Percentiles rank a stretch among this genome's conserved stretches.
Evolutionary conservation across 2,329 filamentous ascomycete species (phyloP).

Genomic region (Monilinia aucupariae): DNA sequence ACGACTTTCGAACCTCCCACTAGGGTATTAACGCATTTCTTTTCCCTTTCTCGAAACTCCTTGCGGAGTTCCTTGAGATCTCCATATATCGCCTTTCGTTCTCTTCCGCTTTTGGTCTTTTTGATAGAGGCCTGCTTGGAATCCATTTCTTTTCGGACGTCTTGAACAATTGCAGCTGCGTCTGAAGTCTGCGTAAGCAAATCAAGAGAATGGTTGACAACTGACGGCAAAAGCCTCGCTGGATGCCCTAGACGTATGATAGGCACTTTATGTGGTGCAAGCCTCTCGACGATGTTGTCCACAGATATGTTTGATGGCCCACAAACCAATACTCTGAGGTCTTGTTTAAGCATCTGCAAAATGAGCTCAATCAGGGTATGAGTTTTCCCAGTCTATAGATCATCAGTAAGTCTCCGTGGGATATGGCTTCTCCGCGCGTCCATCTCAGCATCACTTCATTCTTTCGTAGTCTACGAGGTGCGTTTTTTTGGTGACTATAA

Average conservation of each 20-base stretch:
- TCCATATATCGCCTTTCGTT: conserved; percentile 74
- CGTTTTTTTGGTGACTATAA: background rate
- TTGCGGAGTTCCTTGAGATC: conserved; percentile 81
- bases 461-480: too few species aligned
- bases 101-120: conserved; percentile 76
- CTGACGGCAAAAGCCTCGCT: conserved; percentile 79
- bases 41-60: conserved; percentile 82
- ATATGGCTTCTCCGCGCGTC: too few species aligned
- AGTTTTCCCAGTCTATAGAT: conserved; percentile 75
- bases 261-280: conserved; percentile 76
- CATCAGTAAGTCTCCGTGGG: background rate
- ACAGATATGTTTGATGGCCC: conserved; percentile 96
- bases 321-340: conserved; percentile 79
- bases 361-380: conserved; percentile 95
- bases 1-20: conserved; percentile 78
- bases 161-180: conserved; percentile 80
- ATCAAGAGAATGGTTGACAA: conserved; percentile 85
- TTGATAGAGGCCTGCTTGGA: conserved; percentile 81
- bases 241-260: conserved; percentile 91
- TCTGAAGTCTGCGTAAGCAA: conserved; percentile 87
- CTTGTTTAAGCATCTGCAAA: conserved; percentile 73
- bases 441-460: background rate
- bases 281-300: conserved; percentile 93
- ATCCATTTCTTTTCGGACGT: conserved; percentile 90
- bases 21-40: conserved; percentile 70